Base-by-base conservation (phyloP, 345 rosid genomes). In the Rhodomyrtus tomentosa region DNA sequence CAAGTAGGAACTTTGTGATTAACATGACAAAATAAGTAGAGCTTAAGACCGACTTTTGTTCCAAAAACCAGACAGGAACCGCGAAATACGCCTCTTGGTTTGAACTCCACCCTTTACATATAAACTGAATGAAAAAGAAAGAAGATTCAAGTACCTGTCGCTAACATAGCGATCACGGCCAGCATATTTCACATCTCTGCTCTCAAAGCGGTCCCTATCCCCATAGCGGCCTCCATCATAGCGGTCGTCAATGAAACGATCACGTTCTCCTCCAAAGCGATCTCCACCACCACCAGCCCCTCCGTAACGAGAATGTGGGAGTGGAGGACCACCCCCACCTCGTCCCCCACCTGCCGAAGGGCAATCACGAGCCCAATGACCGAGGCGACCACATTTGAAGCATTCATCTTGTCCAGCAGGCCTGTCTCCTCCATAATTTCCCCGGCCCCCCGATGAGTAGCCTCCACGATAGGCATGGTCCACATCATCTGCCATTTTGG, bases 331-430 rank as follows among this genome's bases (percentile, higher is more conserved):
- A 76, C 88, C 89, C 29, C 93, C 94, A 59, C 94, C 98, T 83
- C 98, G 93, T 81, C 93, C 95, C 88, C 98, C 93, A 89, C 90
- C 93, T 90, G 92, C 95, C 58, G 98, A 90, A 48, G 99, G 98
- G 84, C 99, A 98, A 85, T 96, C 98, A 56, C 99, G 94, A 36
- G 99, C 99, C 99, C 99, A 98, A 53, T 98, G 99, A 49, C 99
- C 99, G 36, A 83, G 86, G 58, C 96, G 94, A 82, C 99, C 98
- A 87, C 99, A 98, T 87, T 94, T 98, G 91, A 93, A 98, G 92
- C 99, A 98, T 82, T 95, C 98, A 88, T 98, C 99, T 85, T 92
- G 95, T 42, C 88, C 96, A 83, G 87, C 91, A 84, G 95, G 93
- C 87, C 94, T 95, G 86, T 93, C 99, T 86, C 93, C 92, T 38